Evolutionary conservation across 2,329 filamentous ascomycete genomes (phyloP).

Genomic region (Diplodia scrobiculata): DNA sequence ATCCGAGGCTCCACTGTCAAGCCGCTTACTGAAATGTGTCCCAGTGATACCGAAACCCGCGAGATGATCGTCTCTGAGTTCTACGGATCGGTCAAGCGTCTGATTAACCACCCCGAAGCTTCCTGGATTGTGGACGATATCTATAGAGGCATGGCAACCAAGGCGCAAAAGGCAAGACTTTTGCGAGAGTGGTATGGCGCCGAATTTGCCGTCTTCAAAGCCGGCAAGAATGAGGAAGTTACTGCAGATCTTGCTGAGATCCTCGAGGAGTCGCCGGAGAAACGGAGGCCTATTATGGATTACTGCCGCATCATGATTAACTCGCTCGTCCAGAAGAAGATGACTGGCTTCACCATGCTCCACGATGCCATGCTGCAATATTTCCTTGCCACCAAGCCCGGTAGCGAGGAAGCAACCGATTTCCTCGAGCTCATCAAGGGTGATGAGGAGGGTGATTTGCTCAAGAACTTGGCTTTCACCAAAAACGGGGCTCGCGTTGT

Average conservation of each 20-base stretch:
- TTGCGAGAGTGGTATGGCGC: conserved; percentile 95
- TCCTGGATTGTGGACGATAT: conserved; percentile 98
- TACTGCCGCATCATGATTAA: conserved; percentile 86
- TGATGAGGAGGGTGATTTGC: conserved; percentile 74
- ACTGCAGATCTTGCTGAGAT: conserved; percentile 73
- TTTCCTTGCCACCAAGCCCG: conserved; percentile 75
- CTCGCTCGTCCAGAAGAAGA: conserved; percentile 90
- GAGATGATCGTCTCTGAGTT: conserved; percentile 92
- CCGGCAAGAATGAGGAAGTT: conserved; percentile 55
- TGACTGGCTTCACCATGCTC: conserved; percentile 94
- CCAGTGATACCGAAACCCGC: conserved; percentile 75
- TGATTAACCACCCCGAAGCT: conserved; percentile 95
- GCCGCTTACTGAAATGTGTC: conserved; percentile 5
- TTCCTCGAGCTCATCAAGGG: conserved; percentile 90
- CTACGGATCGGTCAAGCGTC: conserved; percentile 85
- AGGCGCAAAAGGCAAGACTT: conserved; percentile 79
- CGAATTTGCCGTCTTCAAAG: conserved; percentile 81
- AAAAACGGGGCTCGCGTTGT: conserved; percentile 81
- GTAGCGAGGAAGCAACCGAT: conserved; percentile 78
- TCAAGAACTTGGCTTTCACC: conserved; percentile 96
- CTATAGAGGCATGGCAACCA: conserved; percentile 83
- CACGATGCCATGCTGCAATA: conserved; percentile 99
- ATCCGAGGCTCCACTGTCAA: background rate
- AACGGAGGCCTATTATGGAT: conserved; percentile 83
- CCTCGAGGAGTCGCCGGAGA: conserved; percentile 75